Base-by-base conservation (phyloP, 1,139 yeast species). In the Wickerhamomyces sp. region DNA sequence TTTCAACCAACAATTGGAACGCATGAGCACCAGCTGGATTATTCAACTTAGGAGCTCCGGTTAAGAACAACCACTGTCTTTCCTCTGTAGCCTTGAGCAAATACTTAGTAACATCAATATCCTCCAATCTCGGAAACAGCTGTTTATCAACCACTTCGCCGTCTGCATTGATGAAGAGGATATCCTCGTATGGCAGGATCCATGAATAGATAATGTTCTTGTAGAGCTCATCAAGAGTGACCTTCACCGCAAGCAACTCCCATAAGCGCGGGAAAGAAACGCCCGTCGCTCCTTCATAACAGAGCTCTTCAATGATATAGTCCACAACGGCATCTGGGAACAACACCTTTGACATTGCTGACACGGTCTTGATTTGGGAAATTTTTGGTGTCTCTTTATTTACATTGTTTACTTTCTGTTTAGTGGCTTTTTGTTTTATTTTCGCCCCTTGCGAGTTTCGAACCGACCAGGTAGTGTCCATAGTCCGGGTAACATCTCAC, bases 21-120 rank as follows among this genome's bases (percentile, higher is more conserved):
- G 75, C 70, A 29, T 53, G 47, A 8, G 52, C 56, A 10, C 72
- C 74, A 13, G 70, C 45, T 1, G 58, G 41, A 32, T 64, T 67
- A 40, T 68, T 69, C 30, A 59, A 61, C 32, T 56, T 58, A 2
- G 58, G 54, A 17, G 60, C 58, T 2, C 72, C 72, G 0, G 73
- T 62, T n/a, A 71, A 47, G 13, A 57, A 54, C 4, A 55, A 18
- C 56, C 72, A 70, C 30, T 64, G 60, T 28, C 52, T 57, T 30
- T 66, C 68, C 26, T 65, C 70, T 4, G 56, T 49, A 4, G 66
- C 59, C 20, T 54, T 53, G 5, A 68, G 37, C 9, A 47, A 42
- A 16, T 49, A 34, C 2, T 40, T 44, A 12, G 20, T 7, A 14
- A 16, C 12, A 12, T 37, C 40, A 2, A 48, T 31, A 0, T 40